Percentiles rank a stretch among this genome's conserved stretches.
Conservation (phyloP, 192 early-diverging fungal species). For the Gigaspora rosea region DNA sequence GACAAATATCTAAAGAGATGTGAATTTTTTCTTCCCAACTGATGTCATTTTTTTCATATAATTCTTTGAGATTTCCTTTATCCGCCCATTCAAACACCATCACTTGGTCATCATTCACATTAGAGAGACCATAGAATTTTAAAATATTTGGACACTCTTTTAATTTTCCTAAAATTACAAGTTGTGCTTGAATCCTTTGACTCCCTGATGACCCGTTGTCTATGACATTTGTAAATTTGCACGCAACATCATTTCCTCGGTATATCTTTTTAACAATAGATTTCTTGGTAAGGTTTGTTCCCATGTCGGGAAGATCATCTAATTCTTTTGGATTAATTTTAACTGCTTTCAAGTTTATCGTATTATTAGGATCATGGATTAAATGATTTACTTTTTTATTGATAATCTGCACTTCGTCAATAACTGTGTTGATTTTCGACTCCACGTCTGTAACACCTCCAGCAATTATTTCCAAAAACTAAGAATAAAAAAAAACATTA, state of each 20-base stretch:
- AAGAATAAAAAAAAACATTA: too few relatives aligned
- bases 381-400: too few relatives aligned
- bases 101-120: neutral
- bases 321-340: neutral
- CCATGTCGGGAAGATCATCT: neutral
- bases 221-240: neutral
- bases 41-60: neutral
- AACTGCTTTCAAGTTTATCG: neutral
- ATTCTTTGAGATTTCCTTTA: too few relatives aligned
- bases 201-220: neutral
- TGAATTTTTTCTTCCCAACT: slow-evolving; percentile 4
- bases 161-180: slow-evolving; percentile 4
- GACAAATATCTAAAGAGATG: slow-evolving; percentile 8
- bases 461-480: too few relatives aligned
- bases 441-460: too few relatives aligned
- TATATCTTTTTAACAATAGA: neutral
- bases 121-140: slow-evolving; percentile 5
- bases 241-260: neutral
- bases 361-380: too few relatives aligned
- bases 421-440: too few relatives aligned
- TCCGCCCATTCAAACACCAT: too few relatives aligned
- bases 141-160: neutral
- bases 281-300: neutral
- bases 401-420: too few relatives aligned
- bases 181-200: neutral